Conservation (phyloP, 805 yeast species). For the Saturnispora sanitii region DNA sequence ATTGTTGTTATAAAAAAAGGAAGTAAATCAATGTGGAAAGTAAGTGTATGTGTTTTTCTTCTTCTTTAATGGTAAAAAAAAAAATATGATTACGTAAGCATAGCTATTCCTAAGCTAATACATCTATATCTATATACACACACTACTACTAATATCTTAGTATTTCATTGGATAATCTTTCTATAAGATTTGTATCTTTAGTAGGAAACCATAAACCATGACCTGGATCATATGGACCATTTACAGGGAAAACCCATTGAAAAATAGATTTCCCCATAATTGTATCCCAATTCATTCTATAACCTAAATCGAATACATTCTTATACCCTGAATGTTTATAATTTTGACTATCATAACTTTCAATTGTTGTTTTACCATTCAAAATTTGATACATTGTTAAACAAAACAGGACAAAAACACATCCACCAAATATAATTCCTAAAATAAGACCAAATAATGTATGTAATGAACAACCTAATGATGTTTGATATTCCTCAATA, state of each 20-base stretch:
- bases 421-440: conserved; percentile 41
- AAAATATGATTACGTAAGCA: not conserved
- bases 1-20: not conserved
- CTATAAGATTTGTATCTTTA: conserved; percentile 20
- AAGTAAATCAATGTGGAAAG: no score
- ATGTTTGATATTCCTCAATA: conserved; percentile 33
- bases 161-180: conserved; percentile 6
- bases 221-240: conserved; percentile 15
- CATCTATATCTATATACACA: no score
- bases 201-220: conserved; percentile 46
- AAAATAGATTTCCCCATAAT: conserved; percentile 62
- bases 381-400: conserved; percentile 52
- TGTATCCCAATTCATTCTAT: conserved; percentile 46
- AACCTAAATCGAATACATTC: conserved; percentile 69
- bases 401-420: conserved; percentile 46
- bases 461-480: conserved; percentile 39
- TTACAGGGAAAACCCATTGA: conserved; percentile 65
- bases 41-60: no score
- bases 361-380: conserved; percentile 72
- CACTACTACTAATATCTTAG: not conserved
- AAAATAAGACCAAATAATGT: conserved; percentile 51
- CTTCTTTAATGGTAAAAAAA: no score
- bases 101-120: not conserved
- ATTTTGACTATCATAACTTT: conserved; percentile 49
- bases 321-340: conserved; percentile 33